Conservation (phyloP, 345 rosid genomes). For the Acer yangbiense region DNA sequence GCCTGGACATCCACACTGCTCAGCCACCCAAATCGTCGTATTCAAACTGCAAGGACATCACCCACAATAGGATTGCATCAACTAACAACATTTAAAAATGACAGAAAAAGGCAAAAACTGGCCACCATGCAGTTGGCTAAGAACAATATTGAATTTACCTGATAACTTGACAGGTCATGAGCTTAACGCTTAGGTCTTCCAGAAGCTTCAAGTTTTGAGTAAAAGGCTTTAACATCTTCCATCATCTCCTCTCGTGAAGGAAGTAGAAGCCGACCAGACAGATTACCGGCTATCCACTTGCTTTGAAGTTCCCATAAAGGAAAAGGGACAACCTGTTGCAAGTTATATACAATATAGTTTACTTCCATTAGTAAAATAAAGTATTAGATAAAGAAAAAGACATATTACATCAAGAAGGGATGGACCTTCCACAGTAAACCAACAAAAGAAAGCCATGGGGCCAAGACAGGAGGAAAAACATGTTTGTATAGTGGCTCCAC, state of each 20-base stretch:
- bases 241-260: slow-evolving; percentile 70
- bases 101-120: neutral
- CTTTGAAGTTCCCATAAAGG: slow-evolving; percentile 70
- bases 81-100: neutral
- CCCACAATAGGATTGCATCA: neutral
- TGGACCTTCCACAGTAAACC: slow-evolving; percentile 79
- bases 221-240: slow-evolving; percentile 54
- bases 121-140: neutral
- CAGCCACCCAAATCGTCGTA: slow-evolving; percentile 66
- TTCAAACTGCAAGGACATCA: slow-evolving; percentile 43
- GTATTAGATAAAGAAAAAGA: neutral
- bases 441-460: slow-evolving; percentile 80
- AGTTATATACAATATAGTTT: neutral
- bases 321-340: slow-evolving; percentile 46
- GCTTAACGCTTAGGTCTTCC: slow-evolving; percentile 65
- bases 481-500: slow-evolving; percentile 82
- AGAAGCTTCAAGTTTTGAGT: slow-evolving; percentile 51
- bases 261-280: slow-evolving; percentile 68
- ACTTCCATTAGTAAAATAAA: neutral
- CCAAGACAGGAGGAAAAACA: slow-evolving; percentile 68
- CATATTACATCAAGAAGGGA: slow-evolving; percentile 6
- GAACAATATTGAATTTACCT: slow-evolving; percentile 35
- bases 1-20: slow-evolving; percentile 34
- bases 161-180: slow-evolving; percentile 43
- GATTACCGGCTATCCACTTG: slow-evolving; percentile 84